Percentiles rank a stretch among this genome's conserved stretches.
phyloP scores from a whole-genome alignment of 2,329 filamentous ascomycete species.

The Cytospora leucostoma region DNA sequence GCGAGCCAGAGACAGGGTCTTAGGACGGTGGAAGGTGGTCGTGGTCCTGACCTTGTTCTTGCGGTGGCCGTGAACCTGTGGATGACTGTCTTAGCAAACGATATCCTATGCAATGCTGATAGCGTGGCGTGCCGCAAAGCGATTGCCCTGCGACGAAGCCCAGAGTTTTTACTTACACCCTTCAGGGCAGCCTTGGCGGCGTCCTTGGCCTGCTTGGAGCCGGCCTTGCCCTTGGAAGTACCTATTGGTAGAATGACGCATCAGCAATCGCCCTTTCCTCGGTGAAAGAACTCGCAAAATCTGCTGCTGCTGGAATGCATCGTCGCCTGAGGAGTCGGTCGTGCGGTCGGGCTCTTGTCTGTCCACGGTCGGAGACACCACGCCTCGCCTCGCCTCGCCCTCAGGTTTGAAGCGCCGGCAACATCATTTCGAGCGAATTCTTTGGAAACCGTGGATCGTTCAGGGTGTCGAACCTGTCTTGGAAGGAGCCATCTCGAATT shows the following conservation, averaged over 20 bases:
- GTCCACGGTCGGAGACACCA: slow-evolving; percentile 17
- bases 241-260: slow-evolving; percentile 57
- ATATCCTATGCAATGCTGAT: not conserved
- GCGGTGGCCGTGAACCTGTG: slow-evolving; percentile 68
- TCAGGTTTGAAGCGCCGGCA: slow-evolving; percentile 28
- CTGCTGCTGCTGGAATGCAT: slow-evolving; percentile 69
- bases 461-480: slow-evolving; percentile 29
- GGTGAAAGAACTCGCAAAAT: slow-evolving; percentile 70
- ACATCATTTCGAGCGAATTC: slow-evolving; percentile 27
- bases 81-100: not conserved
- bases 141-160: not conserved
- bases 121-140: slow-evolving; percentile 23
- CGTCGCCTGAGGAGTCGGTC: slow-evolving; percentile 31
- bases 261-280: slow-evolving; percentile 69
- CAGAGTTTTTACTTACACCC: slow-evolving; percentile 69
- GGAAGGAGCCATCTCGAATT: slow-evolving; percentile 29
- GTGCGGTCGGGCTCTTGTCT: slow-evolving; percentile 22
- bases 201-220: slow-evolving; percentile 83
- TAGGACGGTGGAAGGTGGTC: slow-evolving; percentile 96
- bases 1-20: slow-evolving; percentile 91
- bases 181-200: slow-evolving; percentile 96
- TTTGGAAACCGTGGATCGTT: slow-evolving; percentile 8
- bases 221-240: slow-evolving; percentile 58
- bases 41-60: slow-evolving; percentile 87
- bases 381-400: slow-evolving; percentile 19